phyloP scores from a whole-genome alignment of 768 basidiomycete species.

The Hysterangium stoloniferum region DNA sequence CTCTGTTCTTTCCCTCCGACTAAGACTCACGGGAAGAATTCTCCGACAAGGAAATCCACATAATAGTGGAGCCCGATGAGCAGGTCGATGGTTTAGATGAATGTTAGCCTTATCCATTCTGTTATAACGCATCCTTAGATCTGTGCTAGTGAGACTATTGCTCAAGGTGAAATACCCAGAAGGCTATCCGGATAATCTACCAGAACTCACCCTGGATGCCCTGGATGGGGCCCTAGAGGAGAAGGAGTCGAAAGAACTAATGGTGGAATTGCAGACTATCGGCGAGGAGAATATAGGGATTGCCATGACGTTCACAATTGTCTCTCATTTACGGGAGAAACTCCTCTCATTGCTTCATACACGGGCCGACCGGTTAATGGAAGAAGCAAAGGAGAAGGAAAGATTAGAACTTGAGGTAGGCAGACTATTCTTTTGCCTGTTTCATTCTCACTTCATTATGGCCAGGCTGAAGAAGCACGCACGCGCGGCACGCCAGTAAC shows the following conservation, averaged over 20 bases:
- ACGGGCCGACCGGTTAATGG: constrained; percentile 47
- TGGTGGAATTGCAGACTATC: constrained; percentile 49
- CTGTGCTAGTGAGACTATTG: constrained; percentile 56
- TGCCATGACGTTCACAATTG: constrained; percentile 97
- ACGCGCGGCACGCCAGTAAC: constrained; percentile 93
- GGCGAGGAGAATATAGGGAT: constrained; percentile 85
- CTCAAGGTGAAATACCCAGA: constrained; percentile 72
- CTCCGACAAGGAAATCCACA: constrained; percentile 73
- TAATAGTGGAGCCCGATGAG: constrained; percentile 85
- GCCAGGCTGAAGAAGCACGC: constrained; percentile 77
- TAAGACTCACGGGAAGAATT: constrained; percentile 64
- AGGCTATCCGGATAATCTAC: constrained; percentile 78
- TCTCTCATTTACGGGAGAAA: constrained; percentile 76
- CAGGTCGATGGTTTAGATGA: constrained; percentile 52
- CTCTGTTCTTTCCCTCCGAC: constrained; percentile 27
- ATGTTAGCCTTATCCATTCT: constrained; percentile 31
- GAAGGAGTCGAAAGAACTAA: constrained; percentile 43
- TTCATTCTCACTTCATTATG: constrained; percentile 6
- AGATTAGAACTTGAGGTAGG: constrained; percentile 67
- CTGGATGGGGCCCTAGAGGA: constrained; percentile 61
- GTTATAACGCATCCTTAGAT: constrained; percentile 8
- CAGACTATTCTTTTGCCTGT: neutral
- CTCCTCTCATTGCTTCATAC: constrained; percentile 54
- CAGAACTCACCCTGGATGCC: constrained; percentile 58
- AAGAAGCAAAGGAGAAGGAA: constrained; percentile 67